Percentiles rank a stretch among this genome's conserved stretches.
Conservation (phyloP, 352 stramenopile genomes). For the Phytophthora hybrid region DNA sequence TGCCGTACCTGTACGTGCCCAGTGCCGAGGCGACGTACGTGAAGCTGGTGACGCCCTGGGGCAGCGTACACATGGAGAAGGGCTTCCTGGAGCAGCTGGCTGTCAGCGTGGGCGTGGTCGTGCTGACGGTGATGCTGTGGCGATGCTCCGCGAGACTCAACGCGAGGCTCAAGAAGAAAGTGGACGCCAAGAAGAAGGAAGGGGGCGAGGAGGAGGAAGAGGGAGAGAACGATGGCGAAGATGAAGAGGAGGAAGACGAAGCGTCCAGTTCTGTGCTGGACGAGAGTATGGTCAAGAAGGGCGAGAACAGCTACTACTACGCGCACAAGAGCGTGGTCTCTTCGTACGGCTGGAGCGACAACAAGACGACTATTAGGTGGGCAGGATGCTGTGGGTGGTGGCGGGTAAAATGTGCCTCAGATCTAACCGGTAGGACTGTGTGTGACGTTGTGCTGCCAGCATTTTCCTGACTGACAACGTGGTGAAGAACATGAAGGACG, state of each 20-base stretch:
- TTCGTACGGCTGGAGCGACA: constrained; percentile 84
- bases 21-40: constrained; percentile 62
- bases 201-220: constrained; percentile 6
- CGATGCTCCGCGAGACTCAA: constrained; percentile 45
- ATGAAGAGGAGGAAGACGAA: constrained; percentile 26
- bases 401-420: neutral
- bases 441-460: constrained; percentile 34
- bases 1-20: constrained; percentile 82
- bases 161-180: constrained; percentile 43
- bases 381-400: neutral
- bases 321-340: constrained; percentile 73
- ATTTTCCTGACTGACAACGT: constrained; percentile 82
- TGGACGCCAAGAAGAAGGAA: constrained; percentile 8
- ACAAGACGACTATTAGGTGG: constrained; percentile 70
- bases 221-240: constrained; percentile 24
- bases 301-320: constrained; percentile 90
- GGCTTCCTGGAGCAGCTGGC: constrained; percentile 51
- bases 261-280: constrained; percentile 53
- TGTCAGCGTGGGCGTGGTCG: constrained; percentile 40
- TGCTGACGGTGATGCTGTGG: constrained; percentile 52
- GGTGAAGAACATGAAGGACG: constrained; percentile 58
- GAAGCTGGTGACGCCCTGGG: constrained; percentile 78
- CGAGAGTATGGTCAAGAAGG: constrained; percentile 74
- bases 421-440: constrained; percentile 1
- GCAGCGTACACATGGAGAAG: constrained; percentile 70